These are phyloP conservation scores for Calocera viscosa DNA, from an alignment of 768 basidiomycete genomes.

Conservation along the genomic window DNA sequence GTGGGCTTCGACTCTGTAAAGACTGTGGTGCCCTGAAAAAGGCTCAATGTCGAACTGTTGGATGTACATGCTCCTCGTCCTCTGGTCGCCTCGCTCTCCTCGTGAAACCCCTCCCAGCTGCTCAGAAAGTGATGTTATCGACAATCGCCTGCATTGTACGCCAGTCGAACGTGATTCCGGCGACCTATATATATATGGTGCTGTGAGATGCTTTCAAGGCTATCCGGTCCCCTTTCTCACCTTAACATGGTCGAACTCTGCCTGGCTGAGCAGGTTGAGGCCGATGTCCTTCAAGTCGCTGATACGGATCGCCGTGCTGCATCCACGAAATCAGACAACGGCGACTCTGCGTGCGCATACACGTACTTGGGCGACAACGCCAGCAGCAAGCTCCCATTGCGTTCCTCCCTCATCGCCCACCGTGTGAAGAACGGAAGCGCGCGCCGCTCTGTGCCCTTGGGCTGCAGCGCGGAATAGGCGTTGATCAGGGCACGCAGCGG, in stretches of 20 bases:
- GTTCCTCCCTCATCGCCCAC: neutral
- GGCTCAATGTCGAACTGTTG: neutral
- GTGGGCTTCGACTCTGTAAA: neutral
- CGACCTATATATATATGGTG: no score
- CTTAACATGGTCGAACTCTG: neutral
- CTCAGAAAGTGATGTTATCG: neutral
- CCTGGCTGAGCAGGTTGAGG: neutral
- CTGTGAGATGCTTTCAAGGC: no score
- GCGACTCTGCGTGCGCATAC: neutral
- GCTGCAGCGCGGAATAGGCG: neutral
- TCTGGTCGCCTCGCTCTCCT: no score
- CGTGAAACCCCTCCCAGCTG: no score
- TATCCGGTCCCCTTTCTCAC: neutral
- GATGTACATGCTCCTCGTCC: neutral
- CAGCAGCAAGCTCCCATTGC: neutral
- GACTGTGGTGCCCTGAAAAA: neutral
- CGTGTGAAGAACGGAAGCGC: neutral
- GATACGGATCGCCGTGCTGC: neutral
- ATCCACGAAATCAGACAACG: neutral
- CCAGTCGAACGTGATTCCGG: slow-evolving; percentile 3
- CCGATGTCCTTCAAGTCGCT: neutral
- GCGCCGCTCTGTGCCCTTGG: neutral
- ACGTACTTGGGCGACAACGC: neutral
- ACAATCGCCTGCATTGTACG: slow-evolving; percentile 3
- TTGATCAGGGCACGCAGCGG: neutral